Evolutionary conservation across 129 eudicot species (phyloP).

Genomic region (Mikania micrantha): DNA sequence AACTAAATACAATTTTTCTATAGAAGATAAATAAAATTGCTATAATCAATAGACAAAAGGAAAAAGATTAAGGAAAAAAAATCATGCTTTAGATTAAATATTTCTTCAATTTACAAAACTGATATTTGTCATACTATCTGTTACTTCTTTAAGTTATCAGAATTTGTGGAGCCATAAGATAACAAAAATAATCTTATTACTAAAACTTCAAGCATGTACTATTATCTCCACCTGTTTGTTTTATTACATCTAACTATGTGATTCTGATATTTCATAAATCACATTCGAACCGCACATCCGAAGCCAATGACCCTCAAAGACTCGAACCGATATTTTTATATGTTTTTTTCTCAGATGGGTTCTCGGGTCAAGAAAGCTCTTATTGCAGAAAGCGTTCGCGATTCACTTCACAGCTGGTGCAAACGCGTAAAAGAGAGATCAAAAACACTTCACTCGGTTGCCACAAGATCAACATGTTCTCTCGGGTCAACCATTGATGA

Average conservation of each 20-base stretch:
- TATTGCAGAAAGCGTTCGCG: conserved; percentile 92
- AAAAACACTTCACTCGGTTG: conserved; percentile 54
- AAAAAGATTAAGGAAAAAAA: too few species aligned
- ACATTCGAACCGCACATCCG: neutral
- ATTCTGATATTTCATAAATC: neutral
- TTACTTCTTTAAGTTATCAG: neutral
- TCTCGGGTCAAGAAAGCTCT: conserved; percentile 80
- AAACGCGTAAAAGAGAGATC: conserved; percentile 92
- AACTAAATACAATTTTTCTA: too few species aligned
- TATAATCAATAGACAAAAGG: too few species aligned
- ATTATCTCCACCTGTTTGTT: neutral
- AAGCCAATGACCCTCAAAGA: neutral
- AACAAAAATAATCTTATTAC: neutral
- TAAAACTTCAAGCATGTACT: neutral
- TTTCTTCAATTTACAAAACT: neutral
- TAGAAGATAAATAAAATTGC: too few species aligned
- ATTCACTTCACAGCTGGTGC: conserved; percentile 95
- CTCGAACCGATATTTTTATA: neutral
- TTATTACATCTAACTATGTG: neutral
- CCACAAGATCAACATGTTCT: conserved; percentile 89
- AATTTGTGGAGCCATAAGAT: too few species aligned
- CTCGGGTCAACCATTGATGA: conserved; percentile 74
- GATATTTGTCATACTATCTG: neutral
- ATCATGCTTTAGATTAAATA: too few species aligned
- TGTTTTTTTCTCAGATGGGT: conserved; percentile 64